Evolutionary conservation across 805 yeast genomes (phyloP).

Genomic region (Grigorovia jiainica): DNA sequence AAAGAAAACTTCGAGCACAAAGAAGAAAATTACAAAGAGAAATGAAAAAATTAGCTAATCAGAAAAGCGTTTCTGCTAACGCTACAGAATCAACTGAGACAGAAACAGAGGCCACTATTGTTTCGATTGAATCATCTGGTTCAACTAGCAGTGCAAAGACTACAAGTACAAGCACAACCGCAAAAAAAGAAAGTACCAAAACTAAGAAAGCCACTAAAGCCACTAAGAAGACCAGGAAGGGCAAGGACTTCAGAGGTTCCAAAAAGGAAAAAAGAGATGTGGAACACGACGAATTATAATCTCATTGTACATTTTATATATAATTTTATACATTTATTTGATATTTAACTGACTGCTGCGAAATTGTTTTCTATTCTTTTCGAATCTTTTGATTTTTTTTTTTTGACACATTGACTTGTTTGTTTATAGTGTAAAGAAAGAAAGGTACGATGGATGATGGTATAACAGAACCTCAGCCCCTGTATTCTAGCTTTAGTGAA

Average conservation of each 20-base stretch:
- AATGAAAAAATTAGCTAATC: constrained; percentile 2
- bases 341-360: too few species aligned
- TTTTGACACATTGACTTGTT: not conserved
- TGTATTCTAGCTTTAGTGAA: not conserved
- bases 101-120: not conserved
- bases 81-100: not conserved
- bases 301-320: not conserved
- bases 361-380: too few species aligned
- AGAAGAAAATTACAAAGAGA: constrained; percentile 21
- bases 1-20: constrained; percentile 16
- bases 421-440: not conserved
- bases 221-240: not conserved
- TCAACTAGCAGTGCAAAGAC: not conserved
- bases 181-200: not conserved
- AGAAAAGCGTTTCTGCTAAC: not conserved
- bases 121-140: not conserved
- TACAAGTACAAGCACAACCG: not conserved
- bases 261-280: not conserved
- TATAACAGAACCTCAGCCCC: not conserved
- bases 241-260: not conserved
- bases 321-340: not conserved
- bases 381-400: not conserved
- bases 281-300: constrained; percentile 16
- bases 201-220: not conserved
- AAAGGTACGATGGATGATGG: not conserved